phyloP scores from a whole-genome alignment of 129 eudicot genomes.

The Pittosporum tobira region DNA sequence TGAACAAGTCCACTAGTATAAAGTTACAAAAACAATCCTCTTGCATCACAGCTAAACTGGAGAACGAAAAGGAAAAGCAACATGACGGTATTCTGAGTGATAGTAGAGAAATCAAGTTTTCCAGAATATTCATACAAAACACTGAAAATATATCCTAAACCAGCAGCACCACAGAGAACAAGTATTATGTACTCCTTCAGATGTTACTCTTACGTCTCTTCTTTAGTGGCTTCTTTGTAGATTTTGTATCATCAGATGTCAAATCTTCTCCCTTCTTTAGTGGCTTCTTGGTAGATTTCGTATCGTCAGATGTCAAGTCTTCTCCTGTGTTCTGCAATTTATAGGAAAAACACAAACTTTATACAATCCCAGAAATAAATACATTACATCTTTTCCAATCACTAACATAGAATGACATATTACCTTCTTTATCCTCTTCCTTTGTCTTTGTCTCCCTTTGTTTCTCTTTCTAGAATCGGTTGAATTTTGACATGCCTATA shows the following conservation, averaged over 20 bases:
- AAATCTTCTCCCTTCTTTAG: slow-evolving; percentile 37
- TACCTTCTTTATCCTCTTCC: slow-evolving; percentile 55
- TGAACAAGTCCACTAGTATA: too few relatives aligned
- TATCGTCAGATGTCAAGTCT: slow-evolving; percentile 8
- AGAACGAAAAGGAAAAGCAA: too few relatives aligned
- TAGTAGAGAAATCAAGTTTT: too few relatives aligned
- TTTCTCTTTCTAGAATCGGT: slow-evolving; percentile 32
- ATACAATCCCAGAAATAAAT: background rate
- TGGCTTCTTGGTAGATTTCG: slow-evolving; percentile 19
- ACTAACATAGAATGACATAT: background rate
- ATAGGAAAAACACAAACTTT: background rate
- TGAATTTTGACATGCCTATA: slow-evolving; percentile 28
- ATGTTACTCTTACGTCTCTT: slow-evolving; percentile 38
- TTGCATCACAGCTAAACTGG: too few relatives aligned
- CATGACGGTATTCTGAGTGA: too few relatives aligned
- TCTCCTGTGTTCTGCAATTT: slow-evolving; percentile 35
- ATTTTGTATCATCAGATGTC: slow-evolving; percentile 13
- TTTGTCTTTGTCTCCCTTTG: slow-evolving; percentile 58
- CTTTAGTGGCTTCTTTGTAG: slow-evolving; percentile 28
- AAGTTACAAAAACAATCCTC: too few relatives aligned
- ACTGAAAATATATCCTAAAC: background rate
- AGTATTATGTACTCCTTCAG: slow-evolving; percentile 11
- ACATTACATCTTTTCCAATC: background rate
- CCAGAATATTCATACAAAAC: too few relatives aligned
- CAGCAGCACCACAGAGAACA: background rate